These are phyloP conservation scores for Calocybe cyanea DNA, from an alignment of 768 basidiomycete genomes.

Conservation along the genomic window DNA sequence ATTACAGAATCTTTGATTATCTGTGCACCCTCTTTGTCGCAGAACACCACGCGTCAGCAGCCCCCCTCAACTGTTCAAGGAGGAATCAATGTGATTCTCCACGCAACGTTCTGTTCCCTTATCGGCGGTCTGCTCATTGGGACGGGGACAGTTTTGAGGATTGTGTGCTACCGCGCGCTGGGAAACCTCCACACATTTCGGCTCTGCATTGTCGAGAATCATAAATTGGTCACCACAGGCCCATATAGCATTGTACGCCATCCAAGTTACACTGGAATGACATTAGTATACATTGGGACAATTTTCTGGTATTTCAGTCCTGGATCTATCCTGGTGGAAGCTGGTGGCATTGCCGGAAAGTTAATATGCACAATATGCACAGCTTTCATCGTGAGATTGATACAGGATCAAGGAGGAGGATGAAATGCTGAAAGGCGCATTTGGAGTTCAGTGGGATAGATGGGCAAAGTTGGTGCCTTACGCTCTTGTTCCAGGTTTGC, in stretches of 20 bases:
- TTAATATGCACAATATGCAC: slow-evolving; percentile 13
- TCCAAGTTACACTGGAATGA: slow-evolving; percentile 26
- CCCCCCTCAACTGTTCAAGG: too few relatives aligned
- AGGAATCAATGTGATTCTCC: neutral
- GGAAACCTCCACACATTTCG: slow-evolving; percentile 39
- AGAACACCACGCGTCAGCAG: too few relatives aligned
- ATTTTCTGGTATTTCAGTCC: slow-evolving; percentile 26
- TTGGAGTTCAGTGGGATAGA: slow-evolving; percentile 28
- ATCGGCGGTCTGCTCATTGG: slow-evolving; percentile 11
- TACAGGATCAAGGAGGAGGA: slow-evolving; percentile 23
- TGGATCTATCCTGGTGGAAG: slow-evolving; percentile 29
- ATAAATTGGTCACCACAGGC: slow-evolving; percentile 25
- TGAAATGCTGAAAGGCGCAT: slow-evolving; percentile 20
- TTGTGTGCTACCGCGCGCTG: slow-evolving; percentile 32
- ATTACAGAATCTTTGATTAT: too few relatives aligned
- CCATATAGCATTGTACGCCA: slow-evolving; percentile 31
- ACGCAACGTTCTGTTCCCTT: slow-evolving; percentile 3
- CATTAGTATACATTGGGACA: slow-evolving; percentile 22
- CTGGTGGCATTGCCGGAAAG: slow-evolving; percentile 21
- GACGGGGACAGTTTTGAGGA: slow-evolving; percentile 16
- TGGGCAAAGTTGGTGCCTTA: slow-evolving; percentile 24
- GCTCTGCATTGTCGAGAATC: slow-evolving; percentile 23
- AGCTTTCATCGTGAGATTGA: neutral
- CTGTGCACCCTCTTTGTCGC: too few relatives aligned
- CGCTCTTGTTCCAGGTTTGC: slow-evolving; percentile 23